These are phyloP conservation scores for Heliamphora ciliata DNA, from an alignment of 179 eudicot species.

Conservation along the genomic window DNA sequence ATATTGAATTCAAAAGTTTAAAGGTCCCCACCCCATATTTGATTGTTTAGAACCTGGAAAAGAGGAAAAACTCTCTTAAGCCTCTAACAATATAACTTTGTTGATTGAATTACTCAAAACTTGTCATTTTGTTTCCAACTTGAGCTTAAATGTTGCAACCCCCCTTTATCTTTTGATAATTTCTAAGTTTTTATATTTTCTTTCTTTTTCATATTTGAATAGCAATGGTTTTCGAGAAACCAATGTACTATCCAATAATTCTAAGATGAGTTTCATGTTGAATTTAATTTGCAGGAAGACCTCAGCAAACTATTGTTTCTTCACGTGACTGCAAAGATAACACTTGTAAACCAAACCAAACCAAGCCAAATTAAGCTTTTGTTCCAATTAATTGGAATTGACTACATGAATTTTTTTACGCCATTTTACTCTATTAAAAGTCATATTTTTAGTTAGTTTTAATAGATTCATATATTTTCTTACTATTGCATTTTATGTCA, in stretches of 20 bases:
- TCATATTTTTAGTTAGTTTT: no score
- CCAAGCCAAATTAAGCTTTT: no score
- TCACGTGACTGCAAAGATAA: background rate
- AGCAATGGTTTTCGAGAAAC: background rate
- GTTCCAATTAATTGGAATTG: no score
- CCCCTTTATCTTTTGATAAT: background rate
- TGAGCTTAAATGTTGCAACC: background rate
- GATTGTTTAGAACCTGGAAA: background rate
- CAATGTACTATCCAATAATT: background rate
- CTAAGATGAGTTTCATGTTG: background rate
- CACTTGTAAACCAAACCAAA: no score
- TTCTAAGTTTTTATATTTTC: background rate
- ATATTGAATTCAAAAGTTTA: background rate
- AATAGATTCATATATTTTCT: no score
- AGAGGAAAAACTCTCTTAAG: background rate
- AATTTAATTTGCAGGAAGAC: background rate
- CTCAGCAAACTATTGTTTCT: background rate
- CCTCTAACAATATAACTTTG: background rate
- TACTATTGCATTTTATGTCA: no score
- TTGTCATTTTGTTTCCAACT: background rate
- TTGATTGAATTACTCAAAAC: background rate
- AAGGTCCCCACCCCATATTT: background rate
- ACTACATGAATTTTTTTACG: no score
- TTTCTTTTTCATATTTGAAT: background rate
- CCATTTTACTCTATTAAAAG: no score